Evolutionary conservation across 345 rosid species (phyloP), one percentile per base, ranked within the genome.

Genomic region (Lepidium africanum): DNA sequence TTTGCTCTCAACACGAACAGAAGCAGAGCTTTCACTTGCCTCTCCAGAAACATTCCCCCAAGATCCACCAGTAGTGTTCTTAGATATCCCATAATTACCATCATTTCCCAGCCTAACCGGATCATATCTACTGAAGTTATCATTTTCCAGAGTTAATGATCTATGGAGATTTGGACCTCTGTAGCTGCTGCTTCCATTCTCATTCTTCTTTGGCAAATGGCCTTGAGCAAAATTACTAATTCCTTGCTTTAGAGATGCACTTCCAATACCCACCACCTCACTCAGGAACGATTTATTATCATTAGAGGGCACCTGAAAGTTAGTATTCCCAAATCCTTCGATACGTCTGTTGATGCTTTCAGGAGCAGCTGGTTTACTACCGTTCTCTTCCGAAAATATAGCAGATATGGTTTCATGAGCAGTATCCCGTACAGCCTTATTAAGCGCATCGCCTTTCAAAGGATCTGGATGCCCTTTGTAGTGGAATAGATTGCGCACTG

Each of bases 221-320:
- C 96, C 86, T 76, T 84, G 94, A 16, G 93, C 70, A 32, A 91
- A 82, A 78, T 63, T 91, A 73, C 80, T 91, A 38, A 95, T 76
- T 62, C 97, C 99, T 69, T 91, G 97, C 82, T 83, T 95, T 63
- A 95, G 84, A 41, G 97, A 86, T 36, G 97, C 89, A 79, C 96
- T 95, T 71, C 99, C 97, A 60, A 95, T n/a, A 55, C 86, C 96
- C 66, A 95, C 97, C 33, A 95, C 90, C 82, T 91, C 96, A 68
- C 90, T 91, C 43, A 95, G 80, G 80, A 95, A 91, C 15, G 97
- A 91, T 71, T 85, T 95, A 72, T 64, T 91, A 70, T 95, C 99
- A 63, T 95, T 88, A 13, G 84, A 68, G 1, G 89, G 92, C 71
- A 82, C 81, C 64, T 81, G 90, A 69, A 70, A 89, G 82, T 85